Evolutionary conservation across 768 basidiomycete species (phyloP).

Genomic region (Rhodotorula kratochvilovae): DNA sequence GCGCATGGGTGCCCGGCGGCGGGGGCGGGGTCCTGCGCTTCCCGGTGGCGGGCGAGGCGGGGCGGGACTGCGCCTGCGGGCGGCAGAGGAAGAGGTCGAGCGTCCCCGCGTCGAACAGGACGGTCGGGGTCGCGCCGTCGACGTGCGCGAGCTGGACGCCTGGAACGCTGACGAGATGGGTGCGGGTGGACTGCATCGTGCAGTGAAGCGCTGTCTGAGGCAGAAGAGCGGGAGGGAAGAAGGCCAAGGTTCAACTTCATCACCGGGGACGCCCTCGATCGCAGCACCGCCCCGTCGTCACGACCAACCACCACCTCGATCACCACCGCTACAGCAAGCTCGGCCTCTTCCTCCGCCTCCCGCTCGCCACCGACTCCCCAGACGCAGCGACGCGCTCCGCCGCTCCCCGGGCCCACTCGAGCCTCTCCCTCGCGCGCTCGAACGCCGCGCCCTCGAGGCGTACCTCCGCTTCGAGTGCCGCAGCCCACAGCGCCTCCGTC

Average conservation of each 20-base stretch:
- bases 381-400: not conserved
- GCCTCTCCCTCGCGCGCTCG: not conserved
- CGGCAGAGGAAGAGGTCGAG: slow-evolving; percentile 1
- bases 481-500: not conserved
- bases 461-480: not conserved
- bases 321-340: not conserved
- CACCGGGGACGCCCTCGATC: too few relatives aligned
- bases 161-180: not conserved
- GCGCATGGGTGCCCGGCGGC: too few relatives aligned
- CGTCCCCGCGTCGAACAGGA: not conserved
- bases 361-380: not conserved
- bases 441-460: slow-evolving; percentile 6
- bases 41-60: slow-evolving; percentile 1
- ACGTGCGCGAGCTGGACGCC: not conserved
- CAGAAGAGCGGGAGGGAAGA: not conserved
- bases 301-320: not conserved
- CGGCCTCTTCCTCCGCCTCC: slow-evolving; percentile 20
- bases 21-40: not conserved
- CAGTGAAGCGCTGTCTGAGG: not conserved
- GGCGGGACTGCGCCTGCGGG: not conserved
- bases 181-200: not conserved
- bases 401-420: slow-evolving; percentile 10
- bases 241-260: not conserved
- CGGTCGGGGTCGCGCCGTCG: not conserved
- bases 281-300: too few relatives aligned